Conservation (phyloP, 106 monocot genomes). For the Platanthera guangdongensis region DNA sequence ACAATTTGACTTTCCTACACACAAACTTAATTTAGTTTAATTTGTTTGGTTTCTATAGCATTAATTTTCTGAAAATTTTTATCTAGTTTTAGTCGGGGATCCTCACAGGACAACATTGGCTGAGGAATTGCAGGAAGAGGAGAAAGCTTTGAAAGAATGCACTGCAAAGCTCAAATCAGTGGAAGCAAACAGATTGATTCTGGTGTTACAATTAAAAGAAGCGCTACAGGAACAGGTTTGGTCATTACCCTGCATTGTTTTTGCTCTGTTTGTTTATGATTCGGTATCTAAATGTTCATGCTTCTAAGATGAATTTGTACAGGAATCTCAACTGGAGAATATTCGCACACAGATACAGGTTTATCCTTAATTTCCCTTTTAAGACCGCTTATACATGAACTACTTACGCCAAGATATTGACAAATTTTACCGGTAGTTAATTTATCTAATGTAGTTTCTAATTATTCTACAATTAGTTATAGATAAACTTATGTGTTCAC, state of each 20-base stretch:
- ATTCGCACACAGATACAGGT: conserved; percentile 87
- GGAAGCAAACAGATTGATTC: conserved; percentile 50
- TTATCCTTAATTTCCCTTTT: not conserved
- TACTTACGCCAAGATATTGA: not conserved
- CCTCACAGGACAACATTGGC: conserved; percentile 48
- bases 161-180: conserved; percentile 61
- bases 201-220: conserved; percentile 67
- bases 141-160: conserved; percentile 47
- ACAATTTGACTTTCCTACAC: not conserved
- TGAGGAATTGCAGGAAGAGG: conserved; percentile 60
- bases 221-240: conserved; percentile 85
- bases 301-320: conserved; percentile 22
- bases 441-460: not conserved
- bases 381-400: not conserved
- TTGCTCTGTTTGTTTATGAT: not conserved
- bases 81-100: conserved; percentile 49
- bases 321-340: conserved; percentile 89
- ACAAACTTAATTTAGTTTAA: not conserved
- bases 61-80: conserved; percentile 22
- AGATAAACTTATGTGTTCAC: not conserved
- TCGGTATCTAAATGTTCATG: not conserved
- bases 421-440: not conserved
- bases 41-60: not conserved
- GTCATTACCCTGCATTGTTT: not conserved
- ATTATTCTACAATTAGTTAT: not conserved